Percentiles rank a stretch among this genome's conserved stretches.
These are phyloP conservation scores for Skeletonema potamos DNA, from an alignment of 108 stramenopile genomes.

Conservation along the genomic window DNA sequence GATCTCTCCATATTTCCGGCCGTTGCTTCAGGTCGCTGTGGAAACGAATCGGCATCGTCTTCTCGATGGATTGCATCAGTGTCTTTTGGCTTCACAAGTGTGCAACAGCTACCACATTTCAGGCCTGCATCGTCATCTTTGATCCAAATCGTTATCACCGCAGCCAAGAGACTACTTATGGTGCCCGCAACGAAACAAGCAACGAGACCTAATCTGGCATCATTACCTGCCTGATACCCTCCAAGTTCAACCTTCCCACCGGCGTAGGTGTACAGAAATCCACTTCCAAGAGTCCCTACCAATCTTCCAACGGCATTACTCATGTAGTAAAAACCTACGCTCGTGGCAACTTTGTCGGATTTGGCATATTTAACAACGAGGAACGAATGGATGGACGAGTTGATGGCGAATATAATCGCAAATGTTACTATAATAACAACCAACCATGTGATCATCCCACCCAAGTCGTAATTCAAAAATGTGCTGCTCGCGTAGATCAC, in stretches of 20 bases:
- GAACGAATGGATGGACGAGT: conserved; percentile 92
- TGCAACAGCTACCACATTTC: conserved; percentile 68
- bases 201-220: conserved; percentile 76
- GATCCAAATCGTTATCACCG: conserved; percentile 71
- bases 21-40: neutral
- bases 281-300: conserved; percentile 88
- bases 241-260: conserved; percentile 54
- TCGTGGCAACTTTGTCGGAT: conserved; percentile 88
- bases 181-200: conserved; percentile 87
- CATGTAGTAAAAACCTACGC: conserved; percentile 96
- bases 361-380: conserved; percentile 93
- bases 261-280: conserved; percentile 86
- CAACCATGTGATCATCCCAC: conserved; percentile 68
- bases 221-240: conserved; percentile 62
- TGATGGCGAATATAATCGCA: conserved; percentile 92
- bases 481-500: conserved; percentile 52
- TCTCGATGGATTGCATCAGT: neutral
- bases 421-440: conserved; percentile 74
- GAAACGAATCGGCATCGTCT: neutral
- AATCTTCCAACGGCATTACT: conserved; percentile 92
- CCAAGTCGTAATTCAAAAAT: conserved; percentile 59
- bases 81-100: conserved; percentile 10
- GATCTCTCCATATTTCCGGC: neutral
- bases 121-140: conserved; percentile 75
- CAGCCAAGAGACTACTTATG: conserved; percentile 70